phyloP scores from a whole-genome alignment of 495 filamentous ascomycete species.

The Hypomontagnella submonticulosa region DNA sequence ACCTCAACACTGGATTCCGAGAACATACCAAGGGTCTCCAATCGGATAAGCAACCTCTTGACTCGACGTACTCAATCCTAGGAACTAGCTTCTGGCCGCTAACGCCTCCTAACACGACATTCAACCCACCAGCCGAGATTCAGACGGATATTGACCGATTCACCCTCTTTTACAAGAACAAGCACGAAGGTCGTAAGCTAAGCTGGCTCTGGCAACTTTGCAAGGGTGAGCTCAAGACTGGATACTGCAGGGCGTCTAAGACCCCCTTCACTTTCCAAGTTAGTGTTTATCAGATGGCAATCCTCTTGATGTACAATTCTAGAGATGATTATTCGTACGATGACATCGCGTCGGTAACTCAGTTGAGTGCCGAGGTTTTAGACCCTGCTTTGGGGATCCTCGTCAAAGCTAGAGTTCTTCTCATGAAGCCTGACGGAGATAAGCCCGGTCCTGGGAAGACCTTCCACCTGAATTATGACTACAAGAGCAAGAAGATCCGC shows the following conservation, averaged over 20 bases:
- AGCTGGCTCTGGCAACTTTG: conserved; percentile 98
- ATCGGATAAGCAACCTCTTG: conserved; percentile 69
- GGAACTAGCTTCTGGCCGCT: conserved; percentile 99
- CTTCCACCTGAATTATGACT: conserved; percentile 88
- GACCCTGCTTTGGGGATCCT: conserved; percentile 87
- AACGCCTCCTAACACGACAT: conserved; percentile 81
- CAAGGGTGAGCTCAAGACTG: conserved; percentile 95
- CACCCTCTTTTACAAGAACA: conserved; percentile 89
- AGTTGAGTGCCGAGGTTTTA: conserved; percentile 79
- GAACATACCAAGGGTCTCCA: conserved; percentile 54
- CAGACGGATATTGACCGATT: conserved; percentile 89
- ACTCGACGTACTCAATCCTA: conserved; percentile 85
- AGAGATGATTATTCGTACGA: conserved; percentile 85
- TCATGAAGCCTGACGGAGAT: conserved; percentile 71
- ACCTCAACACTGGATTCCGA: conserved; percentile 88
- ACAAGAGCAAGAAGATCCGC: conserved; percentile 97
- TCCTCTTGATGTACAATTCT: conserved; percentile 96
- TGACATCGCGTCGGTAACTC: conserved; percentile 83
- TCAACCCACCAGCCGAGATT: conserved; percentile 86
- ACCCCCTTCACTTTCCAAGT: conserved; percentile 97
- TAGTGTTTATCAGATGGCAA: conserved; percentile 96
- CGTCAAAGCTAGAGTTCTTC: conserved; percentile 89
- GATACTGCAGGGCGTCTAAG: conserved; percentile 88
- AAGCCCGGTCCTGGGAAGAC: conserved; percentile 80
- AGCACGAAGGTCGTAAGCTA: conserved; percentile 94